A percentile compares a stretch with the other conserved stretches of the same genome.
Conservation (phyloP, 225 moss, liverwort and hornwort genomes). For the Pleurozium schreberi region DNA sequence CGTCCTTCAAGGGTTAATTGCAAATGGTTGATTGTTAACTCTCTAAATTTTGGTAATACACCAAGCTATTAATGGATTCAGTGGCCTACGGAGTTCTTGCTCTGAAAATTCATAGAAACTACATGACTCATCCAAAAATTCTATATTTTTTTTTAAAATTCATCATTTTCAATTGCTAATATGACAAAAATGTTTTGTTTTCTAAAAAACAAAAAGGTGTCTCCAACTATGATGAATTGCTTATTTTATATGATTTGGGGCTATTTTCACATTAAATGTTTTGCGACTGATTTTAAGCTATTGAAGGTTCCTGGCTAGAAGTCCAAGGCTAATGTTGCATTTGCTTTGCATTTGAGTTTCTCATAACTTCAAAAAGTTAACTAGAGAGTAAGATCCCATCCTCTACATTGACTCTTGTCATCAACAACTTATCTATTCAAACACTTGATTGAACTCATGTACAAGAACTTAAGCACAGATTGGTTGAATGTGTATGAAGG, state of each 20-base stretch:
- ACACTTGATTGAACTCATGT: background rate
- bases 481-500: background rate
- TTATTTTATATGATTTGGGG: background rate
- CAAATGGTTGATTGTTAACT: background rate
- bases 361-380: background rate
- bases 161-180: background rate
- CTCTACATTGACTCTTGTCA: too few species aligned
- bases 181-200: background rate
- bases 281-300: background rate
- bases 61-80: background rate
- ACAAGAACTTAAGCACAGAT: background rate
- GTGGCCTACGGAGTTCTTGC: background rate
- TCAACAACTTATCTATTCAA: too few species aligned
- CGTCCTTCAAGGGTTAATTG: too few species aligned
- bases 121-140: background rate
- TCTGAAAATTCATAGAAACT: background rate
- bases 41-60: background rate
- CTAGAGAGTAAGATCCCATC: background rate
- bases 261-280: background rate
- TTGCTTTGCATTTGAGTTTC: background rate
- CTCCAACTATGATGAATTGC: background rate
- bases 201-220: too few species aligned
- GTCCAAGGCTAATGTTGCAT: background rate
- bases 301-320: background rate
- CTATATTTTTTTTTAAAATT: background rate